Conservation (phyloP, 2,329 filamentous ascomycete species). For the Thermoascus crustaceus region DNA sequence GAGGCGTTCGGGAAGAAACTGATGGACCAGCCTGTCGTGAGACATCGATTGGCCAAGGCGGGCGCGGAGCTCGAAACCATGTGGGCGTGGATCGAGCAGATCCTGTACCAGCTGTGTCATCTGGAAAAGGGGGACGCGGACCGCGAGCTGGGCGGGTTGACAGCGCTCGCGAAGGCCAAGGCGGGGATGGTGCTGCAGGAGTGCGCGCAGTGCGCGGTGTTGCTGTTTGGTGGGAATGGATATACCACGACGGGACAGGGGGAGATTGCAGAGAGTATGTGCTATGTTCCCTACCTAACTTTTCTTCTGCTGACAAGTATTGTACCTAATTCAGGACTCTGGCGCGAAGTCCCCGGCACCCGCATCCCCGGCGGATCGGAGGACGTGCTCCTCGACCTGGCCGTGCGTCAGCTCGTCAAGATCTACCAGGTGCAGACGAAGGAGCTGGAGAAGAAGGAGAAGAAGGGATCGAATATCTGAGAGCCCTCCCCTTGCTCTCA, state of each 20-base stretch:
- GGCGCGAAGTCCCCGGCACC: constrained; percentile 55
- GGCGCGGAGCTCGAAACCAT: constrained; percentile 61
- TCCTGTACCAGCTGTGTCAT: constrained; percentile 59
- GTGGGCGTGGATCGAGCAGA: constrained; percentile 65
- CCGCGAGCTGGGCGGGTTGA: constrained; percentile 58
- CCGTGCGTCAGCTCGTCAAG: constrained; percentile 62
- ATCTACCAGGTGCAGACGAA: constrained; percentile 43
- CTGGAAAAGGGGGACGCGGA: constrained; percentile 43
- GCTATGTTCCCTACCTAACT: constrained; percentile 6
- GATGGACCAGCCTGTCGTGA: constrained; percentile 66
- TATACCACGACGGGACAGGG: constrained; percentile 63
- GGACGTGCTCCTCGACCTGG: constrained; percentile 64
- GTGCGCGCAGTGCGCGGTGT: constrained; percentile 59
- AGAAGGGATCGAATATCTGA: constrained; percentile 12
- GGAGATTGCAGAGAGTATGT: constrained; percentile 61
- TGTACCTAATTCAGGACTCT: constrained; percentile 44
- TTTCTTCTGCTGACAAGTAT: constrained; percentile 13
- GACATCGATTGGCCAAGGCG: constrained; percentile 63
- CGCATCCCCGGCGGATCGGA: constrained; percentile 62
- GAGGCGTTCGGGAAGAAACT: constrained; percentile 61
- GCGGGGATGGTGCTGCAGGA: constrained; percentile 63
- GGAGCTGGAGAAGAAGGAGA: constrained; percentile 20
- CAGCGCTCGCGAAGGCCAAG: constrained; percentile 64
- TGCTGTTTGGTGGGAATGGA: constrained; percentile 68
- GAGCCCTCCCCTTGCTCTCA: too few relatives aligned